Evolutionary conservation across 176 grass and related monocot species (phyloP).

Genomic region (Calamus simplicifolius): DNA sequence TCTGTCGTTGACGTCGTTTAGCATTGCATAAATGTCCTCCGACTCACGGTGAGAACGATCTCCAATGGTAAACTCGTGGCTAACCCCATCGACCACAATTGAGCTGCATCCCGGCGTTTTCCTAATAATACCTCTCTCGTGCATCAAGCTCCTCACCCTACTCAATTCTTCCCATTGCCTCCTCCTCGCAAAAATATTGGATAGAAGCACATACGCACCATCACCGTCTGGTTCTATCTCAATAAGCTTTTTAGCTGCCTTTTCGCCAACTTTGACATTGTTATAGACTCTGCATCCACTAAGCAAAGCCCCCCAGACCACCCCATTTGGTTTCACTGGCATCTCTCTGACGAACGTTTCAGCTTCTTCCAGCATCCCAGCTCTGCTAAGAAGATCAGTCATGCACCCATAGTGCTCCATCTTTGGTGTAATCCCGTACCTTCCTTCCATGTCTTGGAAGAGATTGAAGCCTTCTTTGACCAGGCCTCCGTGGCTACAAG

Average conservation of each 20-base stretch:
- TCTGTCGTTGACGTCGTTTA: neutral
- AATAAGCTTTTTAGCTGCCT: neutral
- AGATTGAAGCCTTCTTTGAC: neutral
- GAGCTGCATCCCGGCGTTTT: neutral
- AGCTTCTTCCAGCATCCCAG: slow-evolving; percentile 3
- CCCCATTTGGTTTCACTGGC: slow-evolving; percentile 9
- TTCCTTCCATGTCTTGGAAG: neutral
- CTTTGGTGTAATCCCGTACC: neutral
- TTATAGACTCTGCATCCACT: neutral
- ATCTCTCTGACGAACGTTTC: neutral
- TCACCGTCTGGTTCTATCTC: neutral
- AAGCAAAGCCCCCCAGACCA: slow-evolving; percentile 2
- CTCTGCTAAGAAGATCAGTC: slow-evolving; percentile 7
- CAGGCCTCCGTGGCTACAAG: neutral
- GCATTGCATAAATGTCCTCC: neutral
- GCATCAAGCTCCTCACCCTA: slow-evolving; percentile 1
- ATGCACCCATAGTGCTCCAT: slow-evolving; percentile 10
- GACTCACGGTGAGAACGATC: neutral
- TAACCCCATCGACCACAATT: neutral
- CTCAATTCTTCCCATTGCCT: neutral
- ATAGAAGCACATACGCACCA: neutral
- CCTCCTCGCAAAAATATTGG: neutral
- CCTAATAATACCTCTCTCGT: neutral
- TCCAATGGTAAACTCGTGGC: neutral
- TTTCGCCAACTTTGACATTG: neutral